Evolutionary conservation across 2,329 filamentous ascomycete genomes (phyloP).

Genomic region (Xylariaceae sp.): DNA sequence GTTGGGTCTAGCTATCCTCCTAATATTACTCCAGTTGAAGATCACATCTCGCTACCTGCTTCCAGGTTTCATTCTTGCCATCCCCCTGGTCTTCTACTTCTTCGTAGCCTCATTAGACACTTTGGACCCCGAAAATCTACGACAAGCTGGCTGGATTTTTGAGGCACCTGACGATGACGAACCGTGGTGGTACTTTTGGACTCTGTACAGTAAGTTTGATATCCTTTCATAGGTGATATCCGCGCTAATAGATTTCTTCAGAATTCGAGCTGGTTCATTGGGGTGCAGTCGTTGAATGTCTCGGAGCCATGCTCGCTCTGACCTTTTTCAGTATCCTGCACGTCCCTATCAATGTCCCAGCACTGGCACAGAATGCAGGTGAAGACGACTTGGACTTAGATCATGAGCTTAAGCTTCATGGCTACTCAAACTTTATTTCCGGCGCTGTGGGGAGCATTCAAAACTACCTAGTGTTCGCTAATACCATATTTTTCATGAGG

Average conservation of each 20-base stretch:
- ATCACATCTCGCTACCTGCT: constrained; percentile 81
- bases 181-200: constrained; percentile 98
- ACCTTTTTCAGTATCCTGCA: constrained; percentile 98
- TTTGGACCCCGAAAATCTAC: constrained; percentile 63
- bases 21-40: constrained; percentile 73
- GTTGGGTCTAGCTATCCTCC: constrained; percentile 66
- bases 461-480: constrained; percentile 97
- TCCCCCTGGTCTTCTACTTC: constrained; percentile 74
- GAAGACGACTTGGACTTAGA: constrained; percentile 92
- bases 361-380: constrained; percentile 81
- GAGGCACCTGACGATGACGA: constrained; percentile 77
- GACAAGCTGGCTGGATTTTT: constrained; percentile 84
- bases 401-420: constrained; percentile 86
- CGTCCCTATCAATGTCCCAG: constrained; percentile 96
- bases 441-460: constrained; percentile 84
- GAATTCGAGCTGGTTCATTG: constrained; percentile 80
- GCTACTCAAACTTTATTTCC: constrained; percentile 87
- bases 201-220: constrained; percentile 71
- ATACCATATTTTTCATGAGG: constrained; percentile 93
- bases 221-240: no score
- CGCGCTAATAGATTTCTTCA: constrained; percentile 30
- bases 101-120: constrained; percentile 66
- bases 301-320: constrained; percentile 92
- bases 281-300: constrained; percentile 74
- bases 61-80: constrained; percentile 77